Evolutionary conservation across 2,329 filamentous ascomycete species (phyloP).

Genomic region (Mycocentrospora acerina): DNA sequence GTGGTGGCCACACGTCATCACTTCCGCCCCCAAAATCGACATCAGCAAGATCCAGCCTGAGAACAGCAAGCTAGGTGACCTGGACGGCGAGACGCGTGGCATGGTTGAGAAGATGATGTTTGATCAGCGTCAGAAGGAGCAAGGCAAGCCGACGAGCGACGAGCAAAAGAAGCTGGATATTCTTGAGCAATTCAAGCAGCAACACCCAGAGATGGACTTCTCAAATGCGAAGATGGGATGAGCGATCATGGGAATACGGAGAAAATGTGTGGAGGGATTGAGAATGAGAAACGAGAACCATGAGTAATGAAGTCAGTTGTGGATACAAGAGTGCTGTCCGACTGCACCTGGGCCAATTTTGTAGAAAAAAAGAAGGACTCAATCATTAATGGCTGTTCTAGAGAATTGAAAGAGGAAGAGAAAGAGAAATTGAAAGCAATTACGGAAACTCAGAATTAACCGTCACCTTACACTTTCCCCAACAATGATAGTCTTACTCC

Average conservation of each 20-base stretch:
- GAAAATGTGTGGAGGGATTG: not conserved
- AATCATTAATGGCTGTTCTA: too few relatives aligned
- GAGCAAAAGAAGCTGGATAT: constrained; percentile 95
- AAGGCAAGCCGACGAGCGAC: constrained; percentile 83
- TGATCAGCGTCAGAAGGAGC: constrained; percentile 96
- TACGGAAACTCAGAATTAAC: too few relatives aligned
- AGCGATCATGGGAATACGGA: constrained; percentile 4
- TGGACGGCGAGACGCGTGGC: constrained; percentile 89
- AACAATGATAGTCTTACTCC: too few relatives aligned
- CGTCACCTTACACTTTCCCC: too few relatives aligned
- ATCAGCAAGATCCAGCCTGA: constrained; percentile 93
- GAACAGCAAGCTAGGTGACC: constrained; percentile 84
- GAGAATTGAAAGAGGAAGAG: too few relatives aligned
- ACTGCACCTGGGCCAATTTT: too few relatives aligned
- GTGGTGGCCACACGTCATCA: constrained; percentile 96
- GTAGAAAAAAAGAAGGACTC: too few relatives aligned
- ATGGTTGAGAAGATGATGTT: constrained; percentile 99
- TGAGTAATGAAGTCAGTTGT: too few relatives aligned
- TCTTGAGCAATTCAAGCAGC: constrained; percentile 81
- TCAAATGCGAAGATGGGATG: constrained; percentile 62
- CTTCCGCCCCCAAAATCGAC: constrained; percentile 84
- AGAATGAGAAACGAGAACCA: not conserved
- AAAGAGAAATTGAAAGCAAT: too few relatives aligned
- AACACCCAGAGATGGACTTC: constrained; percentile 74
- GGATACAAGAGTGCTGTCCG: too few relatives aligned